A percentile compares a stretch with the other conserved stretches of the same genome.
Evolutionary conservation across 179 eudicot species (phyloP).

Genomic region (Nepenthes alata): DNA sequence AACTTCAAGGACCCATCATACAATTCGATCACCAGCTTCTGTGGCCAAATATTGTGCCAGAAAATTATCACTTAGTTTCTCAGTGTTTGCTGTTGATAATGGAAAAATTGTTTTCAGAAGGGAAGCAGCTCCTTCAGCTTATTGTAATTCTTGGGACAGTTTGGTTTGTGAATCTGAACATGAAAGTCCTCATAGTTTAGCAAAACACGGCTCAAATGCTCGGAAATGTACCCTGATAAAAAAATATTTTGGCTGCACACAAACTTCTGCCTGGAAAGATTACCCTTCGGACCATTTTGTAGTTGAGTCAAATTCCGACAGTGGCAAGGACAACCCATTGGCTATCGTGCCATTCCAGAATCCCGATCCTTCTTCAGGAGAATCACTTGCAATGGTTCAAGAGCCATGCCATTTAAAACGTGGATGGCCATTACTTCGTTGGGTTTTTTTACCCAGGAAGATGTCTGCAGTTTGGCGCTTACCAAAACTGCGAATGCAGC

Average conservation of each 20-base stretch:
- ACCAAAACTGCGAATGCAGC: conserved; percentile 15
- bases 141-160: conserved; percentile 16
- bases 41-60: conserved; percentile 75
- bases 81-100: conserved; percentile 57
- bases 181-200: conserved; percentile 12
- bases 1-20: conserved; percentile 28
- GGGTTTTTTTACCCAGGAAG: conserved; percentile 22
- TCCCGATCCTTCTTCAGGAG: conserved; percentile 11
- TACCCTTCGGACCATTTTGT: conserved; percentile 19
- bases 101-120: conserved; percentile 49
- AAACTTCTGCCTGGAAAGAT: conserved; percentile 27
- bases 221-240: conserved; percentile 32
- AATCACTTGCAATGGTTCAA: conserved; percentile 8
- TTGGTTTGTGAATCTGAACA: conserved; percentile 5
- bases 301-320: conserved; percentile 11
- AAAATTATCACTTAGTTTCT: conserved; percentile 36
- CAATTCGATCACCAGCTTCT: conserved; percentile 46
- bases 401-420: conserved; percentile 17
- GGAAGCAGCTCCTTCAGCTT: conserved; percentile 14
- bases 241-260: conserved; percentile 30
- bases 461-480: conserved; percentile 20
- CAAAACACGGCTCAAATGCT: conserved; percentile 11
- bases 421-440: conserved; percentile 32
- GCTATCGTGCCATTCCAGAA: conserved; percentile 35
- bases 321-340: conserved; percentile 18